These are phyloP conservation scores for Cadophora malorum DNA, from an alignment of 2,329 filamentous ascomycete genomes.

Conservation along the genomic window DNA sequence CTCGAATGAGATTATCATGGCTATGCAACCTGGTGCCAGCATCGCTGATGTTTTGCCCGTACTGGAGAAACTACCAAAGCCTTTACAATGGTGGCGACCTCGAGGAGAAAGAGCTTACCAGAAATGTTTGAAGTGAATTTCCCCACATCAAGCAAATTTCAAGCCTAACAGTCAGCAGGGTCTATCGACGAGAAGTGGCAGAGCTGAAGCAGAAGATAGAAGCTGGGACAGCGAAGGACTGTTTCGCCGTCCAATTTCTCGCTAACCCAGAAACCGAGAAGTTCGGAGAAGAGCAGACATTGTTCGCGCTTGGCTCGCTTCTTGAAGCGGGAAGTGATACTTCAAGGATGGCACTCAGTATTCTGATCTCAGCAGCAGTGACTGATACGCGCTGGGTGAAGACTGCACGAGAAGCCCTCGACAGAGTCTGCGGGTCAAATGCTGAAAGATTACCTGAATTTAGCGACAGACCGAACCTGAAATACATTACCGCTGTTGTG, in stretches of 20 bases:
- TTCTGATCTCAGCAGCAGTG: conserved; percentile 45
- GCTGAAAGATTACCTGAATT: conserved; percentile 49
- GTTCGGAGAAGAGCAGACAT: conserved; percentile 38
- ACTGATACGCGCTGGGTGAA: conserved; percentile 34
- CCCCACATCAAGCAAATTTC: conserved; percentile 5
- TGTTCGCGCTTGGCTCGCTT: conserved; percentile 46
- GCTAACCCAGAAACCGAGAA: conserved; percentile 37
- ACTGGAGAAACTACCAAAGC: conserved; percentile 43
- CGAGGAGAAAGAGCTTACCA: conserved; percentile 39
- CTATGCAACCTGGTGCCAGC: conserved; percentile 43
- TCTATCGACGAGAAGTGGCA: conserved; percentile 42
- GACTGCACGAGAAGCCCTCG: conserved; percentile 51
- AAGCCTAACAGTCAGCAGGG: conserved; percentile 18
- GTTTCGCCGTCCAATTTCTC: conserved; percentile 46
- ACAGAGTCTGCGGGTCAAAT: conserved; percentile 49
- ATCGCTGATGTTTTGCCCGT: conserved; percentile 46
- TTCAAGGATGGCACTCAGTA: conserved; percentile 47
- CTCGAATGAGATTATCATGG: conserved; percentile 38
- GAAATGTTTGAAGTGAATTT: conserved; percentile 32
- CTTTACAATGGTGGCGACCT: conserved; percentile 44
- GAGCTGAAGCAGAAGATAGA: conserved; percentile 38
- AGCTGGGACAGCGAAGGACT: conserved; percentile 41
- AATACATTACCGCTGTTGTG: conserved; percentile 51
- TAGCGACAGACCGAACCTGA: conserved; percentile 49
- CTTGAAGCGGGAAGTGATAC: conserved; percentile 54